Percentiles rank a stretch among this genome's conserved stretches.
These are phyloP conservation scores for Colletotrichum phormii DNA, from an alignment of 2,329 filamentous ascomycete species.

Conservation along the genomic window DNA sequence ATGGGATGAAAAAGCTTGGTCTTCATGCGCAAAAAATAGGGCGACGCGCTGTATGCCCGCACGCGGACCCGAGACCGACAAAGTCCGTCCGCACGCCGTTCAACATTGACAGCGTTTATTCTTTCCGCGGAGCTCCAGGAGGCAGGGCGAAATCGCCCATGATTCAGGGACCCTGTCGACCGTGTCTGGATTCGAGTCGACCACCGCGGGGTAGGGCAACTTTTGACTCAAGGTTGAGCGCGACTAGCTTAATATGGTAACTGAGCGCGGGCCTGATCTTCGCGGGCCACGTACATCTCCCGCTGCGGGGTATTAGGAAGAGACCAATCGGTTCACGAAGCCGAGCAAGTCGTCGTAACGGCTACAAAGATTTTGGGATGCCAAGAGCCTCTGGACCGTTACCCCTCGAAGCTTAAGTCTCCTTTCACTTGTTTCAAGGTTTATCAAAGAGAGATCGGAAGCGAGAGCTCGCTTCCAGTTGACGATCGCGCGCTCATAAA, in stretches of 20 bases:
- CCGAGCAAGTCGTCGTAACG: neutral
- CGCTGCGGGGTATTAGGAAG: neutral
- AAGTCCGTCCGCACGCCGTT: neutral
- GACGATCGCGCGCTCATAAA: neutral
- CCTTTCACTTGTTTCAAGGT: neutral
- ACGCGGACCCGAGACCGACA: neutral
- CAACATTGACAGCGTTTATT: slow-evolving; percentile 12
- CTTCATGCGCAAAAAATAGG: neutral
- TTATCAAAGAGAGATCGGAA: neutral
- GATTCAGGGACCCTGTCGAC: neutral
- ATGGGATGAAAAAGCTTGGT: slow-evolving; percentile 5
- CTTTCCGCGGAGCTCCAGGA: neutral
- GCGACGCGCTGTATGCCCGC: neutral
- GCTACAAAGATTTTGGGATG: neutral
- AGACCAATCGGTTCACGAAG: neutral
- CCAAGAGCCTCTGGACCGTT: slow-evolving; percentile 17
- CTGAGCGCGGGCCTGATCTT: neutral
- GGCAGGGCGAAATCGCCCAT: no score
- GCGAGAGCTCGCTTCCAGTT: neutral
- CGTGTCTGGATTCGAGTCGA: neutral
- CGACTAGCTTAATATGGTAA: slow-evolving; percentile 3
- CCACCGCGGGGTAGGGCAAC: neutral
- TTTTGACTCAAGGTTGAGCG: slow-evolving; percentile 9
- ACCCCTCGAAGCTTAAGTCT: neutral
- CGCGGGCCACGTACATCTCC: slow-evolving; percentile 32